Conservation (phyloP, 768 basidiomycete genomes). For the Boletellus ananiceps region DNA sequence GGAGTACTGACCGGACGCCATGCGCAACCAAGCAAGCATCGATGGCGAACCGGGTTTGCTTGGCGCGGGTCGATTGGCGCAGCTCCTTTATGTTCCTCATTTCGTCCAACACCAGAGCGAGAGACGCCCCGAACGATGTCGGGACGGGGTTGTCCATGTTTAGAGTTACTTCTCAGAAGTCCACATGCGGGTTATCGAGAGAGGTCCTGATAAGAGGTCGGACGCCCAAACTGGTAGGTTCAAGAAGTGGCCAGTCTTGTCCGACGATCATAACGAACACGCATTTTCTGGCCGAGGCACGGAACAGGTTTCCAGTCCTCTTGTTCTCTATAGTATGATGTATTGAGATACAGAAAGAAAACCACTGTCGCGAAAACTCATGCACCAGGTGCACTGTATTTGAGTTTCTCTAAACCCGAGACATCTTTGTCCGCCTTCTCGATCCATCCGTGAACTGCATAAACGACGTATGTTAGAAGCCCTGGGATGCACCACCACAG, state of each 20-base stretch:
- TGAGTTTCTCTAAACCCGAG: conserved; percentile 47
- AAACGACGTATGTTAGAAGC: conserved; percentile 40
- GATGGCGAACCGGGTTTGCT: conserved; percentile 30
- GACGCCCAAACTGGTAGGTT: no score
- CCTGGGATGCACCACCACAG: conserved; percentile 50
- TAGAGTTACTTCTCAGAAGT: no score
- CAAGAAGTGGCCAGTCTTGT: no score
- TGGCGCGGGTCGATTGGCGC: conserved; percentile 6
- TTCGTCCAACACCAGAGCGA: conserved; percentile 20
- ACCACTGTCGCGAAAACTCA: conserved; percentile 19
- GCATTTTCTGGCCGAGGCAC: no score
- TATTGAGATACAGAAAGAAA: no score
- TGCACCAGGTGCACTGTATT: conserved; percentile 53
- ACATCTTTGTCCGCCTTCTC: conserved; percentile 44
- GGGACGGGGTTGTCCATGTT: conserved; percentile 4
- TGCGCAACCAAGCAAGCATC: conserved; percentile 42
- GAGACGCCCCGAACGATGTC: conserved; percentile 11
- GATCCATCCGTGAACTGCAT: conserved; percentile 44
- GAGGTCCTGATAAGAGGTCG: no score
- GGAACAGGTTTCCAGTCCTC: no score
- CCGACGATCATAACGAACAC: no score
- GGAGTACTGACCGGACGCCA: conserved; percentile 36
- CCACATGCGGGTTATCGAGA: no score
- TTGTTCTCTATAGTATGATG: no score
- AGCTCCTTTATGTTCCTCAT: conserved; percentile 3